phyloP scores from a whole-genome alignment of 805 yeast genomes.

The Lipomyces anomalus region DNA sequence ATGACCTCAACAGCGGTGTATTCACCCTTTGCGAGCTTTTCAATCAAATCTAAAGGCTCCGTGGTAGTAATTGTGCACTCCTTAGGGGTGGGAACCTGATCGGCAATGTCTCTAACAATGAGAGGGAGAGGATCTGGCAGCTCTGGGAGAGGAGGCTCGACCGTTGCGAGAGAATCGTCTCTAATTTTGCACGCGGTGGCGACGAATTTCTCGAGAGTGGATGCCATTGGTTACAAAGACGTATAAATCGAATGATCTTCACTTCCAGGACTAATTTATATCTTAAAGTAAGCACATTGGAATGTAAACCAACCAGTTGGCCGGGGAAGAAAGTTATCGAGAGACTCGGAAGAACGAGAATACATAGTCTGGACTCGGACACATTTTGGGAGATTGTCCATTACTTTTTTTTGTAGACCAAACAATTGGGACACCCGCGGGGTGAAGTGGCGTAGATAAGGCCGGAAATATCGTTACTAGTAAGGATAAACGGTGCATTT shows the following conservation, averaged over 20 bases:
- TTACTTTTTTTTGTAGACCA: no score
- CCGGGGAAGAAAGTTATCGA: no score
- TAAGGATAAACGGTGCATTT: no score
- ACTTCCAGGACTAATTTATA: background rate
- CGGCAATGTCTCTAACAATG: conserved; percentile 27
- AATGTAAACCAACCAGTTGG: no score
- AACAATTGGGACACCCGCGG: no score
- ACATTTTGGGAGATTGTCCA: no score
- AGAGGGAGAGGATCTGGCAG: conserved; percentile 23
- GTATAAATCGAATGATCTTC: no score
- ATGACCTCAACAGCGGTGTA: conserved; percentile 40
- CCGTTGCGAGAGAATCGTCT: conserved; percentile 25
- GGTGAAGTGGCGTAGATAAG: no score
- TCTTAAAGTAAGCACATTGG: background rate
- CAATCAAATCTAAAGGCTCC: conserved; percentile 33
- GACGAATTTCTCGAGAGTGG: conserved; percentile 15
- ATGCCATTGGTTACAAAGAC: conserved; percentile 2
- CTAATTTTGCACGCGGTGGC: conserved; percentile 22
- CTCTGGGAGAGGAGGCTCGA: conserved; percentile 23
- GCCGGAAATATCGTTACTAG: no score
- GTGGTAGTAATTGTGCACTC: conserved; percentile 44
- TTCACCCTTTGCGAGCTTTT: conserved; percentile 37
- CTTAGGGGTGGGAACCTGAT: conserved; percentile 32
- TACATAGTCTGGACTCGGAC: no score
- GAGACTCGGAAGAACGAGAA: no score